Evolutionary conservation across 108 stramenopile genomes (phyloP).

Genomic region (Seminavis robusta): DNA sequence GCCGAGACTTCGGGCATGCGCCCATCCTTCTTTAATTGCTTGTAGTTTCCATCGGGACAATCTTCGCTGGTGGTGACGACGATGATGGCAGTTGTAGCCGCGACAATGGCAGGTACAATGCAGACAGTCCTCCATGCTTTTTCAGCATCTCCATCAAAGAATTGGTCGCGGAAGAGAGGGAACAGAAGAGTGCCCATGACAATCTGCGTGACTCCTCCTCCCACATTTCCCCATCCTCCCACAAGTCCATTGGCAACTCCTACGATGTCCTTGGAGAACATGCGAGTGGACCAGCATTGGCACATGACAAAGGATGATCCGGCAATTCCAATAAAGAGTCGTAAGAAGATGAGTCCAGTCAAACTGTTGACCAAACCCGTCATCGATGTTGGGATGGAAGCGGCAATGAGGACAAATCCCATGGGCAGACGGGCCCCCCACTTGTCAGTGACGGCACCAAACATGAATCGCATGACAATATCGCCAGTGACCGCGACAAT

Average conservation of each 20-base stretch:
- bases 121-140: conserved; percentile 74
- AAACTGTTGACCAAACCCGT: conserved; percentile 11
- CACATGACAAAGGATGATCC: conserved; percentile 30
- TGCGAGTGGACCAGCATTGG: conserved; percentile 34
- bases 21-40: conserved; percentile 57
- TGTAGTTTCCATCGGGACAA: conserved; percentile 86
- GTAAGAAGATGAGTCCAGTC: background rate
- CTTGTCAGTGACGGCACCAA: conserved; percentile 69
- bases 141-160: conserved; percentile 22
- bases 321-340: conserved; percentile 6
- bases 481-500: conserved; percentile 55
- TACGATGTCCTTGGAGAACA: background rate
- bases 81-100: conserved; percentile 35
- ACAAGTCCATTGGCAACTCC: conserved; percentile 7
- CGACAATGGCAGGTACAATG: conserved; percentile 70
- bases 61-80: conserved; percentile 55
- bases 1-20: conserved; percentile 55
- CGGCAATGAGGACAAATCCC: conserved; percentile 40
- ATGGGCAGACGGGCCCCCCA: conserved; percentile 51
- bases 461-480: conserved; percentile 45
- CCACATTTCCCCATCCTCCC: conserved; percentile 37
- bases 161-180: conserved; percentile 24
- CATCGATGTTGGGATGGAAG: conserved; percentile 43
- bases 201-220: conserved; percentile 49
- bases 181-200: conserved; percentile 30